Base-by-base conservation (phyloP, 2,329 filamentous ascomycete genomes). In the Aureobasidium mangrovei region DNA sequence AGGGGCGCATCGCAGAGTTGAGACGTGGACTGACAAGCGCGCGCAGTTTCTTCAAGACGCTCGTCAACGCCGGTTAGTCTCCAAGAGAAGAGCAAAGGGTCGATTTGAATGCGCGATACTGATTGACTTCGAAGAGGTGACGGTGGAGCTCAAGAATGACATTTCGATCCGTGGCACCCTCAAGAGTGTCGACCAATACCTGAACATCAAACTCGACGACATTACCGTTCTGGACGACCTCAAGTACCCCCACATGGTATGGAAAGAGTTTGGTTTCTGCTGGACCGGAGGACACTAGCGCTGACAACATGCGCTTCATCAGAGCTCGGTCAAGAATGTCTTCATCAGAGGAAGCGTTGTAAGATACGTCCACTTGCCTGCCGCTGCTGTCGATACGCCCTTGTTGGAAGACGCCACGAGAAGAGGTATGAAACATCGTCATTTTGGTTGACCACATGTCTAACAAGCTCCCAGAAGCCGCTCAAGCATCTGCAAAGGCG, bases 141-240 rank as follows among this genome's bases (percentile, higher is more conserved):
- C 91, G 44, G 90, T 98, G 69, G 93, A 98, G 77, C 87, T 98
- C 70, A 98, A 98, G 76, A 98, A 98, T 72, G 93, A 98, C 74
- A 95, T 98, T 64, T 90, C 91, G 69, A 94, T 98, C 70, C 88
- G 88, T 64, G 93, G 93, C 61, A 94, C 85, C 35, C 79, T 98
- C 62, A 98, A 97, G 78, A 94, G 88, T 67, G 91, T 98, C 62
- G 93, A 98, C 70, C 93, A 97, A 76, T 98, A 95, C 74, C 82
- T 98, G 67, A 98, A 98, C 75, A 96, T 98, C 75, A 97, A 97
- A 77, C 82, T 98, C 48, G 93, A 98, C 67, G 89, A 96, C 67
- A 94, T 97, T 58, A 80, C 84, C 59, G 91, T 97, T 32, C 80
- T 95, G 28, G 91, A 98, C 62, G 89, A 97, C 74, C 75, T 93